Evolutionary conservation across 2,329 filamentous ascomycete genomes (phyloP), one percentile per base, ranked within the genome.

Genomic region (Raffaelea ambrosiae): DNA sequence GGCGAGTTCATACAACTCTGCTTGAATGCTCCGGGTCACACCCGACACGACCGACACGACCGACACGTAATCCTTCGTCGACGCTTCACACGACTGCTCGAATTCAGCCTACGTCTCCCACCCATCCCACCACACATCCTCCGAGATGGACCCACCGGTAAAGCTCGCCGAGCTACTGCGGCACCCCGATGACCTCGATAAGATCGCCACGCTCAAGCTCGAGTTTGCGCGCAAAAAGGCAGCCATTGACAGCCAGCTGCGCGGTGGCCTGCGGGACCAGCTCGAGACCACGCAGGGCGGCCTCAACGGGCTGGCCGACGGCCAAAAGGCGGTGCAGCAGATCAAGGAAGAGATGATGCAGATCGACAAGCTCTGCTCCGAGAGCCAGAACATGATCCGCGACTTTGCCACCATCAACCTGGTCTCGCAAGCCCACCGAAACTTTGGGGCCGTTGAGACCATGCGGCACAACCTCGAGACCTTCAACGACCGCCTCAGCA

Each of bases 301-400:
- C 64, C 95, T 98, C 83, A 84, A 72, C 55, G 86, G 86, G 53
- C 83, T 98, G 55, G 81, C 80, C 40, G 89, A 96, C 62, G 90
- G 90, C 48, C 90, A 97, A 67, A 86, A 90, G 65, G 88, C 88
- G 52, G 87, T 98, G 33, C 85, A 88, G 62, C 80, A 86, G 58
- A 96, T 96, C 68, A 95, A 95, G 66, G 91, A 97, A 56, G 93
- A 98, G 71, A 93, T 98, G 81, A 89, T 94, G 74, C 94, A 91
- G 69, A 97, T 98, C 60, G 93, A 98, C 71, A 89, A 88, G 69
- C 79, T 98, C 54, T 98, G 93, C 70, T 89, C 90, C 54, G 94
- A 98, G 68, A 90, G 90, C 47, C 91, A 97, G 71, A 88, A 88
- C 63, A 96, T 96, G 81, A 95, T 98, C 60, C 83, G 86, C 61